These are phyloP conservation scores for Penicillium sp. DNA, from an alignment of 2,329 filamentous ascomycete genomes.

Conservation along the genomic window DNA sequence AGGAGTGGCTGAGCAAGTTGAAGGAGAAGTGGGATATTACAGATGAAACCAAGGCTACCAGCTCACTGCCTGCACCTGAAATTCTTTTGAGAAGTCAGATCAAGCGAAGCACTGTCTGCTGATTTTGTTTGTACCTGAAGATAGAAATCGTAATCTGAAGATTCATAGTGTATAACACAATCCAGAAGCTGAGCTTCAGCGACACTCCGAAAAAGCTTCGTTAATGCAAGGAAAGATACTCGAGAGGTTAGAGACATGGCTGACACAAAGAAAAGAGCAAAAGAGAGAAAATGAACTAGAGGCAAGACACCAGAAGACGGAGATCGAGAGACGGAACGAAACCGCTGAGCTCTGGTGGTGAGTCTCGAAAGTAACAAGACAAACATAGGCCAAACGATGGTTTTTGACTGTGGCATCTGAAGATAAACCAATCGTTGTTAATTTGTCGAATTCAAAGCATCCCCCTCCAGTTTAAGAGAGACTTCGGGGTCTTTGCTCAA, in stretches of 20 bases:
- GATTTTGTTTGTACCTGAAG: neutral
- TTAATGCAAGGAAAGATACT: too few species aligned
- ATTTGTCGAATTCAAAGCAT: neutral
- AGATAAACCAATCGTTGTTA: neutral
- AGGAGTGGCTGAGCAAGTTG: neutral
- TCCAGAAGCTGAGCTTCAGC: too few species aligned
- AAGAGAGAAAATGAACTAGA: too few species aligned
- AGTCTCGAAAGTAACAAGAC: too few species aligned
- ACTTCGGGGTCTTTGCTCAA: neutral
- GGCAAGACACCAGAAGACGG: too few species aligned
- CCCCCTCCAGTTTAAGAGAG: neutral
- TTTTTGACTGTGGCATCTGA: neutral
- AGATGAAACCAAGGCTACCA: neutral
- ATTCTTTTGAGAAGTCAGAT: neutral
- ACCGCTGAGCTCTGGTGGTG: too few species aligned
- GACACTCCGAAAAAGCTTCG: too few species aligned
- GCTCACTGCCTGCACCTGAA: neutral
- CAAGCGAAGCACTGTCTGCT: neutral
- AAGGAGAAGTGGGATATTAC: neutral
- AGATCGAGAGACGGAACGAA: too few species aligned
- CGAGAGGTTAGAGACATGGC: too few species aligned
- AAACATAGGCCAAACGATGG: neutral
- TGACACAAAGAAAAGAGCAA: too few species aligned
- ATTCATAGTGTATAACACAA: too few species aligned
- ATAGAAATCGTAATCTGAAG: too few species aligned